A percentile compares a stretch with the other conserved stretches of the same genome.
Conservation (phyloP, 768 basidiomycete species). For the Thelephora aurantiotincta region DNA sequence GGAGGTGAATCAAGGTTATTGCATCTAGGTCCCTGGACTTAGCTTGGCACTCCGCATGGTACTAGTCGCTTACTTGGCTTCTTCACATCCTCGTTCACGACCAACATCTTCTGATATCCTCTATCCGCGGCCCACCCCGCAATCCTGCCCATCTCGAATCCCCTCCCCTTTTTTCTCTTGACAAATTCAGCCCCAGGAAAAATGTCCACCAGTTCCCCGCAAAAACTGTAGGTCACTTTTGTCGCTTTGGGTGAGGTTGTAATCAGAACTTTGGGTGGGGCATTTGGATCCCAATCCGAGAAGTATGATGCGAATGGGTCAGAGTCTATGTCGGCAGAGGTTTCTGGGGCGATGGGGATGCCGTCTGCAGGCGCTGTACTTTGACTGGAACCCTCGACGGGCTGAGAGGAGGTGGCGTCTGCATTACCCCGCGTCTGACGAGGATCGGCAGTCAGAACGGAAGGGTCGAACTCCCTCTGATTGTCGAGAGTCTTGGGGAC, state of each 20-base stretch:
- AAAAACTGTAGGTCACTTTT: constrained; percentile 83
- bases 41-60: too few species aligned
- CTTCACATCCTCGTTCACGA: constrained; percentile 94
- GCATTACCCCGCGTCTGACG: background rate
- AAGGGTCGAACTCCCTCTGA: constrained; percentile 72
- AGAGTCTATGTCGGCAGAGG: constrained; percentile 51
- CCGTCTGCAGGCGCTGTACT: constrained; percentile 5
- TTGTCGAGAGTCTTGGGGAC: constrained; percentile 90
- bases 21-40: too few species aligned
- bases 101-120: constrained; percentile 77
- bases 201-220: constrained; percentile 77
- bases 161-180: constrained; percentile 74
- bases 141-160: constrained; percentile 82
- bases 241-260: constrained; percentile 81
- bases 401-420: constrained; percentile 4
- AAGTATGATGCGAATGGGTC: constrained; percentile 77
- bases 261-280: constrained; percentile 75
- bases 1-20: constrained; percentile 85
- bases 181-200: constrained; percentile 91
- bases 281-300: constrained; percentile 2
- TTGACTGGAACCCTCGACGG: constrained; percentile 5
- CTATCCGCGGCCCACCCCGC: constrained; percentile 87
- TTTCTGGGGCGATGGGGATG: constrained; percentile 20
- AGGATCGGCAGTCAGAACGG: constrained; percentile 38
- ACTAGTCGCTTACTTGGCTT: constrained; percentile 57